These are phyloP conservation scores for Quercus tomentella DNA, from an alignment of 331 rosid genomes.

Conservation along the genomic window DNA sequence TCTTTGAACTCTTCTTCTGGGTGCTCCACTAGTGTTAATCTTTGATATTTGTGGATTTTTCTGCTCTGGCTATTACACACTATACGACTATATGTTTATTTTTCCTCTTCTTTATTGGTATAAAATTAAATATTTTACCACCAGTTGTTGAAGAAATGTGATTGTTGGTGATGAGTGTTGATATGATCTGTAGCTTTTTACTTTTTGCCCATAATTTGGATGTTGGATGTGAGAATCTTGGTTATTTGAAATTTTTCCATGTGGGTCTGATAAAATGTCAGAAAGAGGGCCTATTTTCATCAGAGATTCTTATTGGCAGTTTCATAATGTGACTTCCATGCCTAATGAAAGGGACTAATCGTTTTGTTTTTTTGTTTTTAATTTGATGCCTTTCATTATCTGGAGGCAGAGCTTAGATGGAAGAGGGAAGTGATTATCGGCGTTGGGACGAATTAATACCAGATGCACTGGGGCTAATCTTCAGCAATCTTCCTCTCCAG, in stretches of 20 bases:
- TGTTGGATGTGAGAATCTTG: not conserved
- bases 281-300: not conserved
- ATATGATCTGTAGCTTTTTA: not conserved
- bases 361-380: not conserved
- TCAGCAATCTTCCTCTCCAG: slow-evolving; percentile 63
- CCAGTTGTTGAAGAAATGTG: not conserved
- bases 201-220: not conserved
- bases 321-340: not conserved
- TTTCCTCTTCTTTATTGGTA: not conserved
- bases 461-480: slow-evolving; percentile 75
- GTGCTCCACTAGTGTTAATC: not conserved
- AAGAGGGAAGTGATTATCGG: slow-evolving; percentile 41
- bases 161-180: not conserved
- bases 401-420: slow-evolving; percentile 62
- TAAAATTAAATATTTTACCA: not conserved
- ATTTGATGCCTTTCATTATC: not conserved
- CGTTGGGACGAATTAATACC: slow-evolving; percentile 90
- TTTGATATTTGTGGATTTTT: not conserved
- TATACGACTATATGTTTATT: not conserved
- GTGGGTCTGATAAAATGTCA: not conserved
- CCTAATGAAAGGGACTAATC: slow-evolving; percentile 2
- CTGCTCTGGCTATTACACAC: not conserved
- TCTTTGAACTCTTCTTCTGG: not conserved
- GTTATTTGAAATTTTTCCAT: not conserved
- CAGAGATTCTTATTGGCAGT: not conserved